A percentile compares a stretch with the other conserved stretches of the same genome.
phyloP scores from a whole-genome alignment of 2,329 filamentous ascomycete species.

The Scopulariopsis brevicaulis region DNA sequence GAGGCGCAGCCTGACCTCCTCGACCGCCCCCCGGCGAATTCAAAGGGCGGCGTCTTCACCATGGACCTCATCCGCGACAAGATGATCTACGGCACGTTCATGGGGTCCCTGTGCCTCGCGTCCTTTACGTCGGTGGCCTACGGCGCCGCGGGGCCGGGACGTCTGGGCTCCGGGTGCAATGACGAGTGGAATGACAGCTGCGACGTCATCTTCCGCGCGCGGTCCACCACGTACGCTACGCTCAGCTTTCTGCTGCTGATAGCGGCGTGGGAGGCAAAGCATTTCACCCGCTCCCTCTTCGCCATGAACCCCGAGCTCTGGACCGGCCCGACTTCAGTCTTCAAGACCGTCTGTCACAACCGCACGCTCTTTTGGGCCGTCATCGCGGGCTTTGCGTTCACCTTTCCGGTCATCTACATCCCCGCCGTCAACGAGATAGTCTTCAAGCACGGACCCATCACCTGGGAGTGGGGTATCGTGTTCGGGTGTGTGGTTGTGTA shows the following conservation, averaged over 20 bases:
- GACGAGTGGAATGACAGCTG: conserved; percentile 36
- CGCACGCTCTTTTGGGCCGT: conserved; percentile 56
- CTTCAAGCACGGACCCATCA: conserved; percentile 58
- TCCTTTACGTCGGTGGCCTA: conserved; percentile 52
- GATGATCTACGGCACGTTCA: conserved; percentile 52
- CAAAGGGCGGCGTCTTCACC: conserved; percentile 51
- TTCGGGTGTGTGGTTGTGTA: conserved; percentile 47
- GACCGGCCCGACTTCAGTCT: conserved; percentile 35
- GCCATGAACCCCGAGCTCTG: conserved; percentile 46
- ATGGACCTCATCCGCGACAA: conserved; percentile 54
- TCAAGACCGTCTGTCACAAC: conserved; percentile 56
- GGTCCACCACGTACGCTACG: conserved; percentile 58
- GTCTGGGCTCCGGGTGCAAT: conserved; percentile 47
- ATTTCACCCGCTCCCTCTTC: conserved; percentile 59
- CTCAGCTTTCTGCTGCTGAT: conserved; percentile 58
- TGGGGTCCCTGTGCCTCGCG: conserved; percentile 49
- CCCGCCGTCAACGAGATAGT: conserved; percentile 54
- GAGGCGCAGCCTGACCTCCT: conserved; percentile 58
- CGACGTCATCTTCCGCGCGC: conserved; percentile 48
- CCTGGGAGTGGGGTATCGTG: conserved; percentile 65
- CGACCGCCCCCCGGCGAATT: conserved; percentile 49
- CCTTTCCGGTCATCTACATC: conserved; percentile 56
- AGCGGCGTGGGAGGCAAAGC: conserved; percentile 64
- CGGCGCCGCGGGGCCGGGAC: conserved; percentile 22
- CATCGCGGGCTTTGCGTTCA: conserved; percentile 44